Percentiles rank a stretch among this genome's conserved stretches.
Conservation (phyloP, 805 yeast species). For the Debaryomyces prosopidis region DNA sequence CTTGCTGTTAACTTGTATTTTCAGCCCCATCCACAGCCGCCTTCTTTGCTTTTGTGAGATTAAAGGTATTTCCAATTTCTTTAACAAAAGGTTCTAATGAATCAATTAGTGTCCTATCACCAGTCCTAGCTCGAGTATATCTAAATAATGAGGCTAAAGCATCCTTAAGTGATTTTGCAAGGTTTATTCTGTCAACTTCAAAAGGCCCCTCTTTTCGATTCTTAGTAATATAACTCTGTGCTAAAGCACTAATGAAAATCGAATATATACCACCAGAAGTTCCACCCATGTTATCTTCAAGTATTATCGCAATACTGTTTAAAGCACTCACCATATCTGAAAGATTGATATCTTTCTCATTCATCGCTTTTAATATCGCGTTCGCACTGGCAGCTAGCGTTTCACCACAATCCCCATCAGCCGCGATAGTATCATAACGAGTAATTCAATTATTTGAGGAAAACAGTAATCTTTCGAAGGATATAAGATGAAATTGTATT, state of each 20-base stretch:
- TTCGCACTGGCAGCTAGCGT: slow-evolving; percentile 75
- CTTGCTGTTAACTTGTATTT: slow-evolving; percentile 67
- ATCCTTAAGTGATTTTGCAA: not conserved
- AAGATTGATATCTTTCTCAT: slow-evolving; percentile 24
- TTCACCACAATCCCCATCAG: slow-evolving; percentile 92
- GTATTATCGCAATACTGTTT: slow-evolving; percentile 66
- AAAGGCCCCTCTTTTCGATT: too few species aligned
- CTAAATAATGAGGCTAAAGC: slow-evolving; percentile 45
- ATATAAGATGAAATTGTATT: too few species aligned
- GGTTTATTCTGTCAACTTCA: too few species aligned
- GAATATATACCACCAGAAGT: slow-evolving; percentile 74
- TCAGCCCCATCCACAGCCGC: slow-evolving; percentile 74
- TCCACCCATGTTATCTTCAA: slow-evolving; percentile 89
- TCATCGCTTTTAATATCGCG: slow-evolving; percentile 52
- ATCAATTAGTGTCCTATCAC: slow-evolving; percentile 81
- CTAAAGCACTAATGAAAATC: too few species aligned
- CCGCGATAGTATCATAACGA: slow-evolving; percentile 73
- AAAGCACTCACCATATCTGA: slow-evolving; percentile 51
- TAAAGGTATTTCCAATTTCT: slow-evolving; percentile 47
- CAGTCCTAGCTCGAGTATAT: slow-evolving; percentile 82
- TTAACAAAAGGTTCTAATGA: slow-evolving; percentile 78
- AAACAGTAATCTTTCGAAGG: too few species aligned
- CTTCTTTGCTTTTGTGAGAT: slow-evolving; percentile 54
- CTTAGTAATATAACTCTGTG: too few species aligned
- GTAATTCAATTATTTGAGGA: too few species aligned